Evolutionary conservation across 208 protist species (phyloP).

Genomic region (Acanthamoeba healyi): DNA sequence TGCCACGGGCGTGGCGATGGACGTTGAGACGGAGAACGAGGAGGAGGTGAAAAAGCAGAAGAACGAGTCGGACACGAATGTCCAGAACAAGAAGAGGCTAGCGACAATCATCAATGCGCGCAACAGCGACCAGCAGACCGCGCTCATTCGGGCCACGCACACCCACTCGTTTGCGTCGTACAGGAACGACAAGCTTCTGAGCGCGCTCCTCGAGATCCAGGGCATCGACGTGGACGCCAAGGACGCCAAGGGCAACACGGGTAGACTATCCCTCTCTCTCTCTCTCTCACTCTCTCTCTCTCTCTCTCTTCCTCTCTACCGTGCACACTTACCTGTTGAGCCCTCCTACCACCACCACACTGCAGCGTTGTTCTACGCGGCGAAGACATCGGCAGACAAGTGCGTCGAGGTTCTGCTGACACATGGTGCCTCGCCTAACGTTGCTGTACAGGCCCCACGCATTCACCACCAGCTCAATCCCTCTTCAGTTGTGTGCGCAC

Average conservation of each 20-base stretch:
- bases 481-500: no score
- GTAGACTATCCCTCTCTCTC: no score
- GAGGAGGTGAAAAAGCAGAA: not conserved
- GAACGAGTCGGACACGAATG: not conserved
- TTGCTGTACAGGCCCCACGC: not conserved
- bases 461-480: not conserved
- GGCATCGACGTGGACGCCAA: not conserved
- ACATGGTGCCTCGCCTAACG: not conserved
- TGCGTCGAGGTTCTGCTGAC: not conserved
- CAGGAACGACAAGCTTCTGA: not conserved
- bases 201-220: not conserved
- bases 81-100: not conserved
- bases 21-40: not conserved
- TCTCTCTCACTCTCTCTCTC: no score
- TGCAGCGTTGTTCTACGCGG: not conserved
- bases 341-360: not conserved
- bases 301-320: no score
- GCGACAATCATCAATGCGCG: not conserved
- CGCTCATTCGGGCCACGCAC: not conserved
- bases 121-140: not conserved
- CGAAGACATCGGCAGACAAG: not conserved
- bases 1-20: not conserved
- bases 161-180: constrained; percentile 1
- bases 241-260: not conserved
- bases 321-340: no score